phyloP scores from a whole-genome alignment of 495 filamentous ascomycete species.

The Aeminium ludgeri region DNA sequence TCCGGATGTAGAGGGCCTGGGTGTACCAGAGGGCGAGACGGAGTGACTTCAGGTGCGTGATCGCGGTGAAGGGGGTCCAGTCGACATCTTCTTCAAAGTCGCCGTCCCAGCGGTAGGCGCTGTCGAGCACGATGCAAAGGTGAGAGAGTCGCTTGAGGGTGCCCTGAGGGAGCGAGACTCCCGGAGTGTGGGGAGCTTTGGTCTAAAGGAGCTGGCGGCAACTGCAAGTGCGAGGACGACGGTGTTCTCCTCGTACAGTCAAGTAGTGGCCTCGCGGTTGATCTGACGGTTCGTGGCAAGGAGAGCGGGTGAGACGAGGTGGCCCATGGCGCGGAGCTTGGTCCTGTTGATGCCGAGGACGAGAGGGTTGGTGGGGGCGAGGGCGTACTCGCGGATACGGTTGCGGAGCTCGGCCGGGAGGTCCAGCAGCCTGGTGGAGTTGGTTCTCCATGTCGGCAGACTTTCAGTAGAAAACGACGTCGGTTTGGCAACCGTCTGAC shows the following conservation, averaged over 20 bases:
- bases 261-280: conserved; percentile 6
- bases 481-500: too few relatives aligned
- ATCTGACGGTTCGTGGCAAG: conserved; percentile 6
- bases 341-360: not conserved
- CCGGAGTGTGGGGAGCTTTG: conserved; percentile 8
- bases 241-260: conserved; percentile 9
- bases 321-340: not conserved
- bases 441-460: too few relatives aligned
- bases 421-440: too few relatives aligned
- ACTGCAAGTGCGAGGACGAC: conserved; percentile 8
- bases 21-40: conserved; percentile 7
- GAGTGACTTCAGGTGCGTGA: conserved; percentile 4
- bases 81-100: conserved; percentile 7
- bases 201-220: conserved; percentile 10
- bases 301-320: conserved; percentile 2
- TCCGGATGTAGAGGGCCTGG: too few relatives aligned
- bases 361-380: conserved; percentile 7
- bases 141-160: conserved; percentile 6
- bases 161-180: conserved; percentile 7
- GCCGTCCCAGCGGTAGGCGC: conserved; percentile 5
- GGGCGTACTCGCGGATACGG: conserved; percentile 10
- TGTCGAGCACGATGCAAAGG: conserved; percentile 11
- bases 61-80: conserved; percentile 4
- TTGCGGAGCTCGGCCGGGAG: conserved; percentile 12
- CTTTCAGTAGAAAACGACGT: too few relatives aligned